phyloP scores from a whole-genome alignment of 73 alveolate species.

The Blepharisma stoltei region DNA sequence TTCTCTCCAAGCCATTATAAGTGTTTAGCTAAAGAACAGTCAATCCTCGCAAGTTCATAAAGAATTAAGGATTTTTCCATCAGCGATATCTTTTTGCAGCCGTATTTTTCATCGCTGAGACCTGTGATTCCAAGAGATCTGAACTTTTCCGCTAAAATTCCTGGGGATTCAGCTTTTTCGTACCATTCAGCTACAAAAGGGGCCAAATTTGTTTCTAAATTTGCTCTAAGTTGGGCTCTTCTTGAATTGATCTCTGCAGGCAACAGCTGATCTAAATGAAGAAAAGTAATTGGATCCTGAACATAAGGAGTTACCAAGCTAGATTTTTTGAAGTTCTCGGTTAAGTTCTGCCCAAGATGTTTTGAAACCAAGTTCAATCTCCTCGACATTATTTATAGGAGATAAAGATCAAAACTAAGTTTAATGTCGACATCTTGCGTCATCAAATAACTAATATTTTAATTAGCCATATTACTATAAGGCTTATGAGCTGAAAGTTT shows the following conservation, averaged over 20 bases:
- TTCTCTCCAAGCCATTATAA: no score
- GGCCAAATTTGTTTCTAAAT: neutral
- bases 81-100: slow-evolving; percentile 1
- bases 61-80: slow-evolving; percentile 40
- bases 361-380: no score
- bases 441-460: no score
- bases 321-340: no score
- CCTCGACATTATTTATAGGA: no score
- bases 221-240: neutral
- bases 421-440: no score
- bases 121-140: neutral
- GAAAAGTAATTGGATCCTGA: neutral
- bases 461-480: no score
- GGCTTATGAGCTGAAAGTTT: no score
- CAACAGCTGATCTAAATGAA: slow-evolving; percentile 18
- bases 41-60: slow-evolving; percentile 49
- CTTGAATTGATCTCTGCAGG: slow-evolving; percentile 1
- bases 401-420: no score
- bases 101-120: neutral
- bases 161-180: slow-evolving; percentile 27
- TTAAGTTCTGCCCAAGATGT: no score
- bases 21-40: slow-evolving; percentile 52
- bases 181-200: neutral
- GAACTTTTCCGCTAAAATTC: neutral
- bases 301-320: slow-evolving; percentile 14